Evolutionary conservation across 306 rosid species (phyloP).

Genomic region (Cajanus cajan): DNA sequence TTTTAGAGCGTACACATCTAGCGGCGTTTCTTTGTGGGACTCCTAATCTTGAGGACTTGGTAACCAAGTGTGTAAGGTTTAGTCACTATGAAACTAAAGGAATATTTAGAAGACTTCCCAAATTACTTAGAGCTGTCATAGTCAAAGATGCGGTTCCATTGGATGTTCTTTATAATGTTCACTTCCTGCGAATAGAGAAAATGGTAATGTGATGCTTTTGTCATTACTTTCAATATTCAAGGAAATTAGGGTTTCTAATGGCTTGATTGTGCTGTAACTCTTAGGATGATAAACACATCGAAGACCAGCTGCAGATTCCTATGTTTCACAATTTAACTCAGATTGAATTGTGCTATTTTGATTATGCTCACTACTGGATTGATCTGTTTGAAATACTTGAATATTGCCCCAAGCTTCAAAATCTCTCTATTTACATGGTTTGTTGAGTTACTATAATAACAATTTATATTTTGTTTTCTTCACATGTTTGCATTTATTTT

Average conservation of each 20-base stretch:
- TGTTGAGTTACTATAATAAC: too few relatives aligned
- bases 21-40: not conserved
- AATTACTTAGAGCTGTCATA: not conserved
- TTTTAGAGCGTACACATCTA: not conserved
- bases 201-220: not conserved
- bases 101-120: not conserved
- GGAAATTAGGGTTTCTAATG: not conserved
- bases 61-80: rapidly evolving
- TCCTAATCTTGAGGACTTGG: not conserved
- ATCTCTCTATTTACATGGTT: not conserved
- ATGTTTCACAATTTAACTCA: not conserved
- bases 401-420: not conserved
- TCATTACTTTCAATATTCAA: not conserved
- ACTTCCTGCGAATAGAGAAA: not conserved
- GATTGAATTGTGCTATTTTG: not conserved
- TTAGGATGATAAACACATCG: not conserved
- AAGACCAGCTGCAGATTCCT: not conserved
- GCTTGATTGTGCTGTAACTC: not conserved
- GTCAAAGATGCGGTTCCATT: not conserved
- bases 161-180: not conserved
- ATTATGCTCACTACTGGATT: not conserved
- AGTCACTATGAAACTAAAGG: not conserved
- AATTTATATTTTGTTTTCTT: too few relatives aligned
- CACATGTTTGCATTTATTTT: not conserved
- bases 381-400: not conserved